Base-by-base conservation (phyloP, 345 rosid genomes). In the Gossypium turneri region DNA sequence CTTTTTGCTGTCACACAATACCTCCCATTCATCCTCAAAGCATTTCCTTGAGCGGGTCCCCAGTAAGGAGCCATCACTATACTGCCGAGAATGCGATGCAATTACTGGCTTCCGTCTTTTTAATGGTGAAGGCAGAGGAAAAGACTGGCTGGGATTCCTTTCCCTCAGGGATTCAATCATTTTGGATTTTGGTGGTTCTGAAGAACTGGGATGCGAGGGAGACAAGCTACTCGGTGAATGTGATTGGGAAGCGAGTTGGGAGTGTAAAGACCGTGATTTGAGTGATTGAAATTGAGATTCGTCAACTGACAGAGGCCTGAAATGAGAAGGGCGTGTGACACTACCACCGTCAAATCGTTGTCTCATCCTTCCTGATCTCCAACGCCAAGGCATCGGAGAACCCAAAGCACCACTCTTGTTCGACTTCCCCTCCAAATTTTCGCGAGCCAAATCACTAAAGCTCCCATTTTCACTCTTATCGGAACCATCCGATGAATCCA, bases 241-340 rank as follows among this genome's bases (percentile, higher is more conserved):
- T 0, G 93, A 85, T 15, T 73, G 62, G 53, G 83, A 81, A 81
- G 89, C 83, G 52, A 78, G 43, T 22, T 71, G 83, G 17, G 92
- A 86, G 6, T 82, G 62, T 15, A 85, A 80, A 72, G 93, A 86
- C 15, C 78, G 72, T 0, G 88, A 88, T 47, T 77, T 83, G 6
- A 75, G 77, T 47, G 84, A 78, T 64, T 81, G 84, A 57, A 80
- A 82, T 38, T 85, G 91, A 4, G 85, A 79, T 80, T 86, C 92
- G 78, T 94, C 93, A 20, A 77, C 90, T 3, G 98, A 85, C 43
- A 75, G 79, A 84, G 86, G 87, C 84, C 88, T 88, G 25, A 81
- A 85, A 79, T 85, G 86, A 2, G 84, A 82, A 73, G 76, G 65
- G 57, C 52, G 79, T 52, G 73, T 43, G 45, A 58, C 68, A 45